Percentiles rank a stretch among this genome's conserved stretches.
These are phyloP conservation scores for Penicillium capsulatum DNA, from an alignment of 2,329 filamentous ascomycete genomes.

Conservation along the genomic window DNA sequence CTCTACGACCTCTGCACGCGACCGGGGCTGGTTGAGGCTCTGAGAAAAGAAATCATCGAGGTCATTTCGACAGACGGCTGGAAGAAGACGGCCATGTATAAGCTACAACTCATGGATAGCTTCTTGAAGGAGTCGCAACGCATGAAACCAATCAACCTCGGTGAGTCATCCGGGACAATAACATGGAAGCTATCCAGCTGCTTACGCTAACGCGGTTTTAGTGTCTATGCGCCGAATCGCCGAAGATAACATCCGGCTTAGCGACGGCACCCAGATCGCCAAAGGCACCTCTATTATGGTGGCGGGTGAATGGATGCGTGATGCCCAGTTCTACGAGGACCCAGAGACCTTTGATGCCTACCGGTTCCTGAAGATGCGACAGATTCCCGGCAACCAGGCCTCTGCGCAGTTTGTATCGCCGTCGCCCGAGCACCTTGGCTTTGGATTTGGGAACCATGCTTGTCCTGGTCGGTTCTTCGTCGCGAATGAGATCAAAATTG, in stretches of 20 bases:
- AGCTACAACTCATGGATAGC: conserved; percentile 8
- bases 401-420: conserved; percentile 16
- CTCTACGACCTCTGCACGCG: conserved; percentile 5
- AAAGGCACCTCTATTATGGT: conserved; percentile 1
- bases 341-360: background rate
- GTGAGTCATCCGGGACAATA: background rate
- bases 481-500: conserved; percentile 51
- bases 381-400: conserved; percentile 1
- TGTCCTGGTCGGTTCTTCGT: conserved; percentile 53
- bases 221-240: conserved; percentile 1
- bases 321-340: background rate
- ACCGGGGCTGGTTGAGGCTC: background rate
- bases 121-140: conserved; percentile 7
- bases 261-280: conserved; percentile 2
- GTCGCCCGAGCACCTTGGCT: conserved; percentile 16
- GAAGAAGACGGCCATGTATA: conserved; percentile 4
- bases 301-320: conserved; percentile 1
- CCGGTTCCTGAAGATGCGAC: conserved; percentile 10
- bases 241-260: background rate
- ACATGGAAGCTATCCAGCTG: background rate
- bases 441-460: conserved; percentile 26
- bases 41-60: conserved; percentile 7
- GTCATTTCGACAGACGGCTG: conserved; percentile 2
- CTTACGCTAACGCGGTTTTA: background rate
- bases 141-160: conserved; percentile 1